Evolutionary conservation across 495 filamentous ascomycete species (phyloP).

Genomic region (Talaromyces borbonicus): DNA sequence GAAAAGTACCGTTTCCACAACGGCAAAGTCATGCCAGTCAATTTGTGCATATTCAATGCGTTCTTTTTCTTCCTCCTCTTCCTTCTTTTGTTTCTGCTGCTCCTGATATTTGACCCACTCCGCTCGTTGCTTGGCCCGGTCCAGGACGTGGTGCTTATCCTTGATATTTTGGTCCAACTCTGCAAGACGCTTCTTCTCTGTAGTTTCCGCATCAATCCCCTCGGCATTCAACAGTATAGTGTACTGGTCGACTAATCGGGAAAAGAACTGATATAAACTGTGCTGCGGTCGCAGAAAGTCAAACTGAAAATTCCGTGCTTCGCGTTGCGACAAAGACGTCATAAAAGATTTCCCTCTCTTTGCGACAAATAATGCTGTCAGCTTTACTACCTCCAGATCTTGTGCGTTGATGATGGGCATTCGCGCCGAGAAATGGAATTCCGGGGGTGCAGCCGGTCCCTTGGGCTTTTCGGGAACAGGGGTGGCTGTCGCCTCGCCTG

Average conservation of each 20-base stretch:
- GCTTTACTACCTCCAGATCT: conserved; percentile 84
- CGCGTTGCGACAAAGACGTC: conserved; percentile 76
- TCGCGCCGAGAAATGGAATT: conserved; percentile 88
- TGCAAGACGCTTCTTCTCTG: conserved; percentile 57
- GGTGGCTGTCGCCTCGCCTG: conserved; percentile 47
- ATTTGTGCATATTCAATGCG: conserved; percentile 79
- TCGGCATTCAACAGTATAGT: conserved; percentile 61
- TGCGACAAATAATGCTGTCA: conserved; percentile 85
- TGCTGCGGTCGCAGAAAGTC: conserved; percentile 95
- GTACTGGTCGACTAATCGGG: conserved; percentile 86
- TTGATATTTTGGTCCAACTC: conserved; percentile 69
- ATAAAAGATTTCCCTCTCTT: conserved; percentile 85
- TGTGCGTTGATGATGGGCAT: conserved; percentile 96
- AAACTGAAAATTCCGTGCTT: conserved; percentile 89
- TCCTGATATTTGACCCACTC: conserved; percentile 82
- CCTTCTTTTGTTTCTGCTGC: conserved; percentile 77
- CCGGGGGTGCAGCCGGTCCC: conserved; percentile 78
- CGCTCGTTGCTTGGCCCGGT: conserved; percentile 70
- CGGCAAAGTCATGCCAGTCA: conserved; percentile 96
- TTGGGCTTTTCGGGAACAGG: conserved; percentile 56
- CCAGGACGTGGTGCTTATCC: conserved; percentile 71
- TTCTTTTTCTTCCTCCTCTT: conserved; percentile 81
- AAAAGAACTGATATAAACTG: conserved; percentile 91
- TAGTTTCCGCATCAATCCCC: conserved; percentile 58
- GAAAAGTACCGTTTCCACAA: conserved; percentile 94